A percentile compares a stretch with the other conserved stretches of the same genome.
Evolutionary conservation across 345 rosid species (phyloP).

Genomic region (Anastatica hierochuntica): DNA sequence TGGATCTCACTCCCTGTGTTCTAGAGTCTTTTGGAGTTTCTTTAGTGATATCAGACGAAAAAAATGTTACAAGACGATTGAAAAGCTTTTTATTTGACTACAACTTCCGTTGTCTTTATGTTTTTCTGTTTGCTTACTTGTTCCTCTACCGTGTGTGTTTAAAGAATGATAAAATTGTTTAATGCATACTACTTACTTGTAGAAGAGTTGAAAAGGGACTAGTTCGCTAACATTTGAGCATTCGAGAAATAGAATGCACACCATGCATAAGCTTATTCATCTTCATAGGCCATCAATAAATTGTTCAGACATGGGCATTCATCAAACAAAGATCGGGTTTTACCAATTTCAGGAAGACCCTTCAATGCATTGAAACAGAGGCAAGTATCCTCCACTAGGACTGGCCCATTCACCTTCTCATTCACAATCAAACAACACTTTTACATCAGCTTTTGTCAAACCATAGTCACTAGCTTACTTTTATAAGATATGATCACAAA

Average conservation of each 20-base stretch:
- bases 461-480: no score
- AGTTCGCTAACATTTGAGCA: no score
- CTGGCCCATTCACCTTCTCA: slow-evolving; percentile 79
- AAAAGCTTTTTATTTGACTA: slow-evolving; percentile 13
- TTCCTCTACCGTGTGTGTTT: no score
- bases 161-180: no score
- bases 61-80: slow-evolving; percentile 13
- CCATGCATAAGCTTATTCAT: no score
- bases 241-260: no score
- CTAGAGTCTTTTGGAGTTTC: slow-evolving; percentile 5
- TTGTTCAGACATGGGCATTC: no score
- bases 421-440: slow-evolving; percentile 8
- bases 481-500: no score
- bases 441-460: background rate
- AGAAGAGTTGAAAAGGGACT: no score
- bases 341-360: slow-evolving; percentile 99
- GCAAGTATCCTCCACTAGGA: slow-evolving; percentile 92
- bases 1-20: slow-evolving; percentile 19
- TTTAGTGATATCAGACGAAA: slow-evolving; percentile 8
- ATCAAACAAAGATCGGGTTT: no score
- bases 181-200: no score
- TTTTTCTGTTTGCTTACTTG: background rate
- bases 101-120: background rate
- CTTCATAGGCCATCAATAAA: no score
- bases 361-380: slow-evolving; percentile 90